Percentiles rank a stretch among this genome's conserved stretches.
These are phyloP conservation scores for Pleurotus citrinopileatus DNA, from an alignment of 768 basidiomycete genomes.

Conservation along the genomic window DNA sequence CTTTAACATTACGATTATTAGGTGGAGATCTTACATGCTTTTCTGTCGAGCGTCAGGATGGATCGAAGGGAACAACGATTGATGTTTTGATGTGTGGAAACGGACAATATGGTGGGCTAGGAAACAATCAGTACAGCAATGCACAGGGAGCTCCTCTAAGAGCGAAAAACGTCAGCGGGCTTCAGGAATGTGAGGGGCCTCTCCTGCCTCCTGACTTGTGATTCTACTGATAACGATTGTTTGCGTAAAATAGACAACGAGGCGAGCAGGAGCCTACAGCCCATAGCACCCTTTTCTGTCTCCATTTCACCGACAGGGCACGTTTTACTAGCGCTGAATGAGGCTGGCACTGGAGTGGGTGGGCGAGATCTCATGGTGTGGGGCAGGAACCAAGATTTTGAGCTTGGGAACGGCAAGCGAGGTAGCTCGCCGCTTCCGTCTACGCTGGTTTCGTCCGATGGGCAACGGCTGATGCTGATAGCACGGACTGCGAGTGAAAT, in stretches of 20 bases:
- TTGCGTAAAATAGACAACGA: conserved; percentile 57
- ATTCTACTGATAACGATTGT: conserved; percentile 4
- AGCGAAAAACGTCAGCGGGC: conserved; percentile 77
- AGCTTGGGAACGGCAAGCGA: conserved; percentile 74
- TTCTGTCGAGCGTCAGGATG: conserved; percentile 52
- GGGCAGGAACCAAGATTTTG: conserved; percentile 73
- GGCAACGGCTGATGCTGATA: conserved; percentile 58
- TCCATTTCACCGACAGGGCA: conserved; percentile 76
- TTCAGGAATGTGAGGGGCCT: conserved; percentile 75
- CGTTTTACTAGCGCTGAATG: conserved; percentile 71
- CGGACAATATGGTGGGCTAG: conserved; percentile 80
- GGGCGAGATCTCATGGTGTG: conserved; percentile 70
- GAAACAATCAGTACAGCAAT: conserved; percentile 64
- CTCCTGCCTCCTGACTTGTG: not conserved
- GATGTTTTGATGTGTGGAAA: conserved; percentile 77
- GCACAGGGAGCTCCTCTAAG: conserved; percentile 68
- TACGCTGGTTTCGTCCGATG: conserved; percentile 46
- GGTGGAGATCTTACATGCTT: conserved; percentile 81
- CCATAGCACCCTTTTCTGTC: conserved; percentile 60
- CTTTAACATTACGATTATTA: conserved; percentile 19
- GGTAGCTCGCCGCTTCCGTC: conserved; percentile 54
- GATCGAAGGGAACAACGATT: conserved; percentile 22
- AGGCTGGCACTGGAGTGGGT: conserved; percentile 35
- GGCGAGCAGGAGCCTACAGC: conserved; percentile 49
- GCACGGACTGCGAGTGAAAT: conserved; percentile 48